Evolutionary conservation across 176 grass and related monocot genomes (phyloP).

Genomic region (Oryza officinalis): DNA sequence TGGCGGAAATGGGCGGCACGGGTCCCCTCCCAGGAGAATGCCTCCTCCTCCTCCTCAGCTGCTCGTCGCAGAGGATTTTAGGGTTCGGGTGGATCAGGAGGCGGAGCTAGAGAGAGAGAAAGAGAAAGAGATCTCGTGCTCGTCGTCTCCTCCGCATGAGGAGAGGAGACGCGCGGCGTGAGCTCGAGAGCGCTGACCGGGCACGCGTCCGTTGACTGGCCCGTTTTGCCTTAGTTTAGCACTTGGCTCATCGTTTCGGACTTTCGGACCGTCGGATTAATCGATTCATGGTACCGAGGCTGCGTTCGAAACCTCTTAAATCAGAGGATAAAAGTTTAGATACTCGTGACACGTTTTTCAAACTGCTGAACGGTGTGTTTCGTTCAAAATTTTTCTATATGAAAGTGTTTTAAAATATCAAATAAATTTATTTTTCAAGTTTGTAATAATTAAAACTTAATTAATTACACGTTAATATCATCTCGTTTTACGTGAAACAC

Average conservation of each 20-base stretch:
- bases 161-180: not conserved
- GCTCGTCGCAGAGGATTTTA: not conserved
- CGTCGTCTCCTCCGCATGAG: not conserved
- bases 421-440: too few relatives aligned
- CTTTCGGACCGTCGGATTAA: not conserved
- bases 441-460: too few relatives aligned
- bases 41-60: not conserved
- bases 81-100: slow-evolving; percentile 15
- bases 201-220: not conserved
- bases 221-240: not conserved
- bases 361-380: too few relatives aligned
- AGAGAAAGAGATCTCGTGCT: not conserved
- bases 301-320: too few relatives aligned
- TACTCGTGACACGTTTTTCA: too few relatives aligned
- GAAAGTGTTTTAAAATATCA: too few relatives aligned
- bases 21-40: not conserved
- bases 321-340: too few relatives aligned
- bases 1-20: not conserved
- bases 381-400: too few relatives aligned
- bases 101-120: not conserved
- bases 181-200: not conserved
- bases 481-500: too few relatives aligned
- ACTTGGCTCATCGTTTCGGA: not conserved
- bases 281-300: not conserved
- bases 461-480: too few relatives aligned